Base-by-base conservation (phyloP, 345 rosid species). In the Melaleuca quinquenervia region DNA sequence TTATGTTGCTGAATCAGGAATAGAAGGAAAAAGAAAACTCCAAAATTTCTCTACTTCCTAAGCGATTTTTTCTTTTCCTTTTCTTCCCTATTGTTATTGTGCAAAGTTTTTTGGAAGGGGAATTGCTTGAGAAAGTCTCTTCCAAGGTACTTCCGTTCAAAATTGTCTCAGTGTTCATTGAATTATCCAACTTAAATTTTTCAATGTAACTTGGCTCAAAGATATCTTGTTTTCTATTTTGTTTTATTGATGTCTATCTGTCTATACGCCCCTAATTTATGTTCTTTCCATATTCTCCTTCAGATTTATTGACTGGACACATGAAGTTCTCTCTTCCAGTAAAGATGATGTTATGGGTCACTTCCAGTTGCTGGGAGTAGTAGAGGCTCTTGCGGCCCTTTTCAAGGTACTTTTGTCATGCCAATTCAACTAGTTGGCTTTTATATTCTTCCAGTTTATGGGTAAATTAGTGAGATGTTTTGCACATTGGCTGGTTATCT, bases 301-400 rank as follows among this genome's bases (percentile, higher is more conserved):
- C 94, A 97, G 99, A 88, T 96, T 97, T 90, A 84, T 92, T 83
- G 94, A 93, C 88, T 96, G 99, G 98, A 88, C 96, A 16, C 96
- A 94, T 89, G 96, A 94, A 87, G 93, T 97, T 83, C 90, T 95
- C 84, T 90, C 98, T 85, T 92, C 93, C 49, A 83, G 85, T 54
- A 89, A 84, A 84, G 98, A 94, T 87, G 96, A 94, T 88, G 90
- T 89, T 13, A n/a, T 89, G 84, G 88, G 91, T 82, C 93, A 94
- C 86, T 97, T 97, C 88, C 94, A 87, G 90, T 90, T 95, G 87
- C 92, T 96, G 84, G 99, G 98, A 87, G 96, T 90, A n/a, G 89
- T 94, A 89, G 98, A 95, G 89, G 96, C 98, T 54, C 86, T 97
- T 84, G 96, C 98, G 89, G 92, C 98, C 87, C 93, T 95, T 89